A percentile compares a stretch with the other conserved stretches of the same genome.
These are phyloP conservation scores for Silene coronaria DNA, from an alignment of 179 eudicot species.

Conservation along the genomic window DNA sequence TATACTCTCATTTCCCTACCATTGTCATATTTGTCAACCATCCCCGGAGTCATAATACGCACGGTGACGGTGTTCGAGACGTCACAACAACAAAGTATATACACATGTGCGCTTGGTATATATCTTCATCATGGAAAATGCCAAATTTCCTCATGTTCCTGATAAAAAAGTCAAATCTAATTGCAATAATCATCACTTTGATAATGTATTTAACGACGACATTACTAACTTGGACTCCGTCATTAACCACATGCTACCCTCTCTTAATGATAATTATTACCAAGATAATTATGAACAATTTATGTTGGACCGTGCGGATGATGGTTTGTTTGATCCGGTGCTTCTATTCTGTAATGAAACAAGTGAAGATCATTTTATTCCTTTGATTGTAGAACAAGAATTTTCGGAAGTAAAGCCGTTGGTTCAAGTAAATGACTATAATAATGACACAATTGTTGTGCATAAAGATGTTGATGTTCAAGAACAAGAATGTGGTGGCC, in stretches of 20 bases:
- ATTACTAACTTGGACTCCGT: neutral
- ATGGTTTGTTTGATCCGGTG: neutral
- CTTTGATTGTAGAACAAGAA: neutral
- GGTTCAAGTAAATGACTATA: neutral
- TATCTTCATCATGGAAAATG: constrained; percentile 1
- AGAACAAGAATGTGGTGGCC: neutral
- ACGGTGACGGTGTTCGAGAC: neutral
- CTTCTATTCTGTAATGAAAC: neutral
- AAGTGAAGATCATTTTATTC: neutral
- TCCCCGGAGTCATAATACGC: neutral
- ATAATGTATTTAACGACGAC: neutral
- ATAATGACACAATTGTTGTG: neutral
- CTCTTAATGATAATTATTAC: neutral
- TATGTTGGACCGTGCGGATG: neutral
- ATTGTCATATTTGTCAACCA: neutral
- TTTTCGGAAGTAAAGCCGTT: neutral
- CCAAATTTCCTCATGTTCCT: neutral
- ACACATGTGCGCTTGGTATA: neutral
- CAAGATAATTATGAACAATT: neutral
- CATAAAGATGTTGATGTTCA: neutral
- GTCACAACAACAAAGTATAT: neutral
- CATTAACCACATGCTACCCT: neutral
- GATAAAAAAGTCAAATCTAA: neutral
- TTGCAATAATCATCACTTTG: neutral
- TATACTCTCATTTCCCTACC: neutral